Conservation (phyloP, 2,329 filamentous ascomycete genomes). For the Trichoderma sp. region DNA sequence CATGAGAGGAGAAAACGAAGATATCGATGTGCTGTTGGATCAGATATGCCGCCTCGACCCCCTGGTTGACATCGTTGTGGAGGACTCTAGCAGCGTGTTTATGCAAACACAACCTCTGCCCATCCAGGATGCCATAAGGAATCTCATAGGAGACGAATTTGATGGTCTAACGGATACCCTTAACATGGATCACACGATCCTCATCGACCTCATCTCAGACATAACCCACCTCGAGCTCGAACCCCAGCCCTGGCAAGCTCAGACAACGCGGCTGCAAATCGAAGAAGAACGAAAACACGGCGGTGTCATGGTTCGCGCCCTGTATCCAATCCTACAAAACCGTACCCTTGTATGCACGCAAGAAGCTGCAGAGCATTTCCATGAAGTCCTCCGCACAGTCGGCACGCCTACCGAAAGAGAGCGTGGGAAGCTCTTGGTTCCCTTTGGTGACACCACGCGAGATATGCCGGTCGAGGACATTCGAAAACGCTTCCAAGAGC, state of each 20-base stretch:
- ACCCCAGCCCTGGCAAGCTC: conserved; percentile 35
- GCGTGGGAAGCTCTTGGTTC: conserved; percentile 36
- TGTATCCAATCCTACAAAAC: conserved; percentile 37
- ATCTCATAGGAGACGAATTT: conserved; percentile 34
- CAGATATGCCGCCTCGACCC: conserved; percentile 33
- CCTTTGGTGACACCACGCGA: conserved; percentile 25
- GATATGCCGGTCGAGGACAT: conserved; percentile 20
- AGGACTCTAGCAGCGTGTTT: conserved; percentile 31
- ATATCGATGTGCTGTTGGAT: conserved; percentile 35
- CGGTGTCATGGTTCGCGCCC: conserved; percentile 34
- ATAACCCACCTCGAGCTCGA: conserved; percentile 38
- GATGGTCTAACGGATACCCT: conserved; percentile 36
- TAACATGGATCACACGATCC: conserved; percentile 43
- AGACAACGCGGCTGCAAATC: conserved; percentile 35
- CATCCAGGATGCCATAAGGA: conserved; percentile 31
- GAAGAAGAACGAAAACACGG: conserved; percentile 34
- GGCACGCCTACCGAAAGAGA: conserved; percentile 39
- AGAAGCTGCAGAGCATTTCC: conserved; percentile 41
- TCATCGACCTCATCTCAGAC: conserved; percentile 42
- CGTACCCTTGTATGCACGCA: conserved; percentile 38
- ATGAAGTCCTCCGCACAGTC: conserved; percentile 36
- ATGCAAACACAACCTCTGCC: conserved; percentile 27
- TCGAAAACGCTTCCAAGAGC: conserved; percentile 32
- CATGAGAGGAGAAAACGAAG: conserved; percentile 27
- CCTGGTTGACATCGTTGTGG: conserved; percentile 34